Evolutionary conservation across 2,329 filamentous ascomycete species (phyloP).

Genomic region (Trichoderma harzianum): DNA sequence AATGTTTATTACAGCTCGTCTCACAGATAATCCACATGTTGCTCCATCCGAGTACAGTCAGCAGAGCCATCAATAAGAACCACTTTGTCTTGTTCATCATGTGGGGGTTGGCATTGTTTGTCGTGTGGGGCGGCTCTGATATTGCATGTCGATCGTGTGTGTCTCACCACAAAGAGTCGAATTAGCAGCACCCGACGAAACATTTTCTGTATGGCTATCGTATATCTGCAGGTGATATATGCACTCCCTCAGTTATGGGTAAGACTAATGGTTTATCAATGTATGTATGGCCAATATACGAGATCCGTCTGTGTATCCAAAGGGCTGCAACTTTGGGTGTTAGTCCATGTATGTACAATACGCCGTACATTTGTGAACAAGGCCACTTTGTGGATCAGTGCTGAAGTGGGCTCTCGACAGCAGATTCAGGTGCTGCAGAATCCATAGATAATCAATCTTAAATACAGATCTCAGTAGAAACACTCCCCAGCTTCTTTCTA

Average conservation of each 20-base stretch:
- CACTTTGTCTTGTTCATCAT: not conserved
- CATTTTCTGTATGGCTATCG: not conserved
- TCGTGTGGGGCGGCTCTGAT: constrained; percentile 9
- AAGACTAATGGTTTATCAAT: not conserved
- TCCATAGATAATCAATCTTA: not conserved
- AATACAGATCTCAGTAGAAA: not conserved
- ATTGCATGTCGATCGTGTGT: constrained; percentile 7
- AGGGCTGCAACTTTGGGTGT: not conserved
- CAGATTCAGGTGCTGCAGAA: not conserved
- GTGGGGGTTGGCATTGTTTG: not conserved
- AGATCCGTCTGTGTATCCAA: not conserved
- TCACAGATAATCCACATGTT: not conserved
- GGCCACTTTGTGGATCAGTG: not conserved
- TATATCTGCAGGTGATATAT: not conserved
- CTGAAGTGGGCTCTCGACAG: not conserved
- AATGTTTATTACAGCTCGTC: not conserved
- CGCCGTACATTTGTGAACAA: not conserved
- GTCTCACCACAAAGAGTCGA: not conserved
- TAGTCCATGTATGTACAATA: not conserved
- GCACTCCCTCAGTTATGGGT: not conserved
- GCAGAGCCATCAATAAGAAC: not conserved
- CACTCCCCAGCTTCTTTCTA: not conserved
- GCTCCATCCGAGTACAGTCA: not conserved
- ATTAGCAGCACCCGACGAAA: not conserved
- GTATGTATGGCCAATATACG: not conserved